These are phyloP conservation scores for Cladosporium halotolerans DNA, from an alignment of 2,329 filamentous ascomycete genomes.

Conservation along the genomic window DNA sequence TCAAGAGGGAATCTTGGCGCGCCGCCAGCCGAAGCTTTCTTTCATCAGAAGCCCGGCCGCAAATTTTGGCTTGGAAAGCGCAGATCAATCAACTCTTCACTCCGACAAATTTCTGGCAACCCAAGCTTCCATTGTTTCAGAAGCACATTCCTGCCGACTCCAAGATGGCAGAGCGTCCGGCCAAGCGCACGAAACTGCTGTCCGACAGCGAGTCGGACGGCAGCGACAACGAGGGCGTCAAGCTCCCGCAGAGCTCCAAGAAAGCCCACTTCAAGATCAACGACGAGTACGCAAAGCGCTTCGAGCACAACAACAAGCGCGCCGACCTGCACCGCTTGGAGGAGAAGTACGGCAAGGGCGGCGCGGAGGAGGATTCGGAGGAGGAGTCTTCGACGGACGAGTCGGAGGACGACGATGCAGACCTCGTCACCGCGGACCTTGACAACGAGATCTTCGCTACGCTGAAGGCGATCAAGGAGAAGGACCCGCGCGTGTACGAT, in stretches of 20 bases:
- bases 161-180: slow-evolving; percentile 15
- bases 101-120: no score
- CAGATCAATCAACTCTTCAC: no score
- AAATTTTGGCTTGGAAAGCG: neutral
- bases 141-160: neutral
- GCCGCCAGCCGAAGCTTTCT: neutral
- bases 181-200: slow-evolving; percentile 30
- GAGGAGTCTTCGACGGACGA: slow-evolving; percentile 64
- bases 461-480: slow-evolving; percentile 77
- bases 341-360: slow-evolving; percentile 67
- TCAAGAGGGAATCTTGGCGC: slow-evolving; percentile 2
- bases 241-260: slow-evolving; percentile 14
- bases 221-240: slow-evolving; percentile 19
- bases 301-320: slow-evolving; percentile 96
- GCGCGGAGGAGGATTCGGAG: slow-evolving; percentile 48
- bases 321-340: slow-evolving; percentile 79
- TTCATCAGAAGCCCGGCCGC: neutral
- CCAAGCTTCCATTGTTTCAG: no score
- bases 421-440: slow-evolving; percentile 75
- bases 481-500: slow-evolving; percentile 89
- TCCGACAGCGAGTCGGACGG: slow-evolving; percentile 20
- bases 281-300: slow-evolving; percentile 77
- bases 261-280: slow-evolving; percentile 65
- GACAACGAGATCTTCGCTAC: slow-evolving; percentile 85
- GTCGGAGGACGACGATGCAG: slow-evolving; percentile 83